Evolutionary conservation across 164 flowering plant genomes (phyloP).

Genomic region (Nymphaea colorata): DNA sequence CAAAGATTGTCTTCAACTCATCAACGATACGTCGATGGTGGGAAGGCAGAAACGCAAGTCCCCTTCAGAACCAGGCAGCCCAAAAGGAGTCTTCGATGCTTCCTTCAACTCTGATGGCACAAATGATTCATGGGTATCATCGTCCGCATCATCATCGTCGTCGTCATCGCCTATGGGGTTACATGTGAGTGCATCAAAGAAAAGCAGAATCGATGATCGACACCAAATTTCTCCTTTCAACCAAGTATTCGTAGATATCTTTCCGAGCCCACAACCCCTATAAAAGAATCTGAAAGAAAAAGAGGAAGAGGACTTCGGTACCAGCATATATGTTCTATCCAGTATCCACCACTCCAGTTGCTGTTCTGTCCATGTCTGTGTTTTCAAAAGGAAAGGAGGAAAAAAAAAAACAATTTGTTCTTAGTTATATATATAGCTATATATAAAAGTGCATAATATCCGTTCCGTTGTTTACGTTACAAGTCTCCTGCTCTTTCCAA

Average conservation of each 20-base stretch:
- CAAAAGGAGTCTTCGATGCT: constrained; percentile 53
- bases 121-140: constrained; percentile 41
- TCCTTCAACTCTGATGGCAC: constrained; percentile 70
- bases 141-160: constrained; percentile 42
- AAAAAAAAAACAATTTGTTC: constrained; percentile 1
- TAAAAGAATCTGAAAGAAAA: background rate
- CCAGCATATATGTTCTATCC: background rate
- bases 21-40: constrained; percentile 20
- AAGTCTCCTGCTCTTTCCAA: constrained; percentile 3
- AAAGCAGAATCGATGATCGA: constrained; percentile 30
- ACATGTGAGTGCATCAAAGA: constrained; percentile 24
- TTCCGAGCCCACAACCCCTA: constrained; percentile 11
- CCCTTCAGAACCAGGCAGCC: constrained; percentile 34
- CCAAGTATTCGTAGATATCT: constrained; percentile 20
- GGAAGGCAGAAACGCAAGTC: constrained; percentile 34
- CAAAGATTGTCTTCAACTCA: constrained; percentile 45
- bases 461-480: constrained; percentile 24
- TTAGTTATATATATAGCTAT: background rate
- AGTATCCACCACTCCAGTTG: too few species aligned
- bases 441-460: constrained; percentile 34
- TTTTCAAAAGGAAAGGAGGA: background rate
- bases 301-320: constrained; percentile 1
- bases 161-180: constrained; percentile 16
- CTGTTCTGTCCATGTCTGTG: too few species aligned
- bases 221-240: constrained; percentile 31